Evolutionary conservation across 2,329 filamentous ascomycete genomes (phyloP).

Genomic region (Diaporthe humulicola): DNA sequence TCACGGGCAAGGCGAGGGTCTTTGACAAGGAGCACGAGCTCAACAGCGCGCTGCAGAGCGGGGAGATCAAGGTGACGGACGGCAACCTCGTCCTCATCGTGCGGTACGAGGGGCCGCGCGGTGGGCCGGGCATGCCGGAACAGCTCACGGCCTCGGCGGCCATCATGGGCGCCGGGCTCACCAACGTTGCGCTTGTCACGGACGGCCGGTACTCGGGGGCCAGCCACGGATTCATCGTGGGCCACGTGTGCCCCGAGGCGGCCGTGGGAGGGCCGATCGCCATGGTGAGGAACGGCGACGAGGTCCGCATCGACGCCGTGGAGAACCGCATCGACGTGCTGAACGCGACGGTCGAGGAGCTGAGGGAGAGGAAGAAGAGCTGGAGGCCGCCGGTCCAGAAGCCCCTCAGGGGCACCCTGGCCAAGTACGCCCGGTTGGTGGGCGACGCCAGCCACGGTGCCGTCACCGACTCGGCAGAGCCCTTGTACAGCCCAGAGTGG

Average conservation of each 20-base stretch:
- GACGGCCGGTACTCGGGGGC: conserved; percentile 93
- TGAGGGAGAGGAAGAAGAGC: conserved; percentile 68
- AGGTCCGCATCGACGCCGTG: conserved; percentile 88
- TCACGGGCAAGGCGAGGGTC: conserved; percentile 84
- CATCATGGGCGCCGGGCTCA: conserved; percentile 92
- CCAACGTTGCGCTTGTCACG: conserved; percentile 90
- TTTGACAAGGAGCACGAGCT: conserved; percentile 90
- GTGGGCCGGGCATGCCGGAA: conserved; percentile 96
- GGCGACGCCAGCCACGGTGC: conserved; percentile 93
- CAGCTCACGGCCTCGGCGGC: conserved; percentile 90
- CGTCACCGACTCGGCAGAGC: conserved; percentile 76
- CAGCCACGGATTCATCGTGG: conserved; percentile 92
- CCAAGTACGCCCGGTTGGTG: conserved; percentile 90
- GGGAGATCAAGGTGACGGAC: conserved; percentile 61
- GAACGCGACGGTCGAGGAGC: conserved; percentile 76
- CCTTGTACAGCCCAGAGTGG: conserved; percentile 40
- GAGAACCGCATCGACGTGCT: conserved; percentile 78
- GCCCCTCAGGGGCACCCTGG: conserved; percentile 86
- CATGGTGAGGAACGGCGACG: conserved; percentile 83
- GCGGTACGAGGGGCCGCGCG: conserved; percentile 93
- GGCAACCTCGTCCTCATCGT: conserved; percentile 93
- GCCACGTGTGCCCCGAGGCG: conserved; percentile 92
- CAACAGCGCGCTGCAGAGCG: conserved; percentile 77
- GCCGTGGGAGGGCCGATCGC: conserved; percentile 91
- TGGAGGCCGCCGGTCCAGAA: conserved; percentile 78